Evolutionary conservation across 441 rosid species (phyloP).

Genomic region (Populus hybrid): DNA sequence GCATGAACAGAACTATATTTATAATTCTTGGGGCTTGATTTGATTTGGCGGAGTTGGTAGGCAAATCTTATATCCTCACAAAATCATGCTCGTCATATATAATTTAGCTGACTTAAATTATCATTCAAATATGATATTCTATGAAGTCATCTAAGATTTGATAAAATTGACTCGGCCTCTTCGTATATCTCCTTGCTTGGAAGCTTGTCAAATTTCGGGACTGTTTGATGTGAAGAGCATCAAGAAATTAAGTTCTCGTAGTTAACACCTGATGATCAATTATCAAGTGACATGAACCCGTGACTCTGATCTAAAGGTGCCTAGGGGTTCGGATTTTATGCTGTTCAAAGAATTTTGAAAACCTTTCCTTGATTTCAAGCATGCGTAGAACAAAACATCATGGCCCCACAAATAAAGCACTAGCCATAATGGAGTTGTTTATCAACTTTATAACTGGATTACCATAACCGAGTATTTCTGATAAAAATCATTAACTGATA

Average conservation of each 20-base stretch:
- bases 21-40: no score
- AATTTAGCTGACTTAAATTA: background rate
- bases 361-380: background rate
- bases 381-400: background rate
- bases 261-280: background rate
- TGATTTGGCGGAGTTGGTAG: background rate
- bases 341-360: background rate
- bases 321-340: conserved; percentile 2
- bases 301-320: background rate
- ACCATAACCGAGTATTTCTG: background rate
- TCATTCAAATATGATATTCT: background rate
- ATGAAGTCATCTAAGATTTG: background rate
- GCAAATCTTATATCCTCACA: background rate
- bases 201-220: background rate
- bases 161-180: background rate
- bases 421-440: background rate
- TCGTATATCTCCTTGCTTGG: background rate
- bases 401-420: conserved; percentile 7
- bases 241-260: background rate
- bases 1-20: background rate
- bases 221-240: background rate
- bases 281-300: conserved; percentile 5
- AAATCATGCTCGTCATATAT: background rate
- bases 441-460: background rate
- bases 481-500: background rate